Base-by-base conservation (phyloP, 352 stramenopile species). In the Phytopythium aichiense region DNA sequence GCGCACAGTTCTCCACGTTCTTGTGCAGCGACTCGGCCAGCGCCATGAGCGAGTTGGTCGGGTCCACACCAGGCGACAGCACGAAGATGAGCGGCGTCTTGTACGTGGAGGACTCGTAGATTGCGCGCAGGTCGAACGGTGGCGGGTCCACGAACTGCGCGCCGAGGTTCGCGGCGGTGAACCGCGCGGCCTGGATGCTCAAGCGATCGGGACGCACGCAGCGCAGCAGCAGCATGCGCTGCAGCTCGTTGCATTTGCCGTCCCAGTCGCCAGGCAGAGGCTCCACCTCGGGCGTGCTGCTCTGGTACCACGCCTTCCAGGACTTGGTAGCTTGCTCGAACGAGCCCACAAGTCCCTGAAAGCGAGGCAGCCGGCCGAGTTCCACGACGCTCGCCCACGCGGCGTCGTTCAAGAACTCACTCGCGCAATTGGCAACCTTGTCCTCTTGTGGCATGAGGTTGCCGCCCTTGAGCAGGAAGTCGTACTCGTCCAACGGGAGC, bases 41-140 rank as follows among this genome's bases (percentile, higher is more conserved):
- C 13, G 86, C 79, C 51, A 96, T 94, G 7, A 98, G 74, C 50
- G 94, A 90, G 56, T 95, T 96, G 0, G 91, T 99, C 7, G 94
- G 96, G 59, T 99, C 96, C 6, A 98, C 92, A 23, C 96, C 96
- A 11, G 96, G 94, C 5, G 90, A 98, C 4, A 99, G 70, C 33
- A 99, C 90, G 58, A 99, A 99, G 60, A 99, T 97, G 22, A 99
- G 72, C 18, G 96, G 96, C 48, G 89, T 98, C 62, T 76, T 90
- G 65, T 87, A 87, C 37, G 72, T 94, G 8, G 87, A 96, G 2
- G 76, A 91, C 31, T 92, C 82, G 71, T 96, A 97, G 43, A 97
- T 95, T 1, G 87, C 87, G 23, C 85, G 86, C 40, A 99, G 67
- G 54, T 98, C 87, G 51, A 98, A 98, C 15, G 92, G 74, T 4